A percentile compares a stretch with the other conserved stretches of the same genome.
Conservation (phyloP, 352 stramenopile species). For the Phytophthora chlamydospora region DNA sequence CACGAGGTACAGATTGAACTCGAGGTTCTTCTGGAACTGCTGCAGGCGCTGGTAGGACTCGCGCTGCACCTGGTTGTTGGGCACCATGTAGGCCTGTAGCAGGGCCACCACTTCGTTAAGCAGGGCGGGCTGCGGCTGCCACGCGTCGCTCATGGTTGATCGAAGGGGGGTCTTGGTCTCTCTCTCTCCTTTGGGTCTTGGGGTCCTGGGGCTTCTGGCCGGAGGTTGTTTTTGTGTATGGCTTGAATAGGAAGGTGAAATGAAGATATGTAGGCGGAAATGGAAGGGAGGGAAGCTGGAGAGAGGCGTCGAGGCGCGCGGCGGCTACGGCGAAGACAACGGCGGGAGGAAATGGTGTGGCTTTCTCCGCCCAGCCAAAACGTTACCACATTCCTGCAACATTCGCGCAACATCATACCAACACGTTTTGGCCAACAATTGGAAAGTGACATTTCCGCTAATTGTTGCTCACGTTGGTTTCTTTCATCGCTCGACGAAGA, state of each 20-base stretch:
- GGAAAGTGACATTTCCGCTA: no score
- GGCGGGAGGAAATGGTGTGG: neutral
- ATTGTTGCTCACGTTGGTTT: no score
- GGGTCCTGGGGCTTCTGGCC: conserved; percentile 1
- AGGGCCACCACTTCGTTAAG: conserved; percentile 82
- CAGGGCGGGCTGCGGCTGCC: conserved; percentile 78
- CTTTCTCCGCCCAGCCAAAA: no score
- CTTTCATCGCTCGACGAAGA: no score
- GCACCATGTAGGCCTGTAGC: conserved; percentile 81
- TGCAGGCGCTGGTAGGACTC: conserved; percentile 84
- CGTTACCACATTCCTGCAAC: no score
- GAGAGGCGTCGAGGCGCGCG: neutral
- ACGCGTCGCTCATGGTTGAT: conserved; percentile 48
- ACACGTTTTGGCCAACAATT: no score
- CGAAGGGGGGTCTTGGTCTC: no score
- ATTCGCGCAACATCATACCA: no score
- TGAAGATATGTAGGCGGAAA: conserved; percentile 6
- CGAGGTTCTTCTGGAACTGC: conserved; percentile 89
- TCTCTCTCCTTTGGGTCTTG: neutral
- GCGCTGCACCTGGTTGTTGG: conserved; percentile 87
- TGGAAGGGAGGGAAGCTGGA: neutral
- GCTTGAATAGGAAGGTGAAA: conserved; percentile 2
- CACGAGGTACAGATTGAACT: conserved; percentile 91
- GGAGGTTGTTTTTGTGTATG: conserved; percentile 2
- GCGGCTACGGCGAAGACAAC: neutral